Percentiles rank a stretch among this genome's conserved stretches.
Evolutionary conservation across 176 grass and related monocot species (phyloP).

Genomic region (Oryza australiensis): DNA sequence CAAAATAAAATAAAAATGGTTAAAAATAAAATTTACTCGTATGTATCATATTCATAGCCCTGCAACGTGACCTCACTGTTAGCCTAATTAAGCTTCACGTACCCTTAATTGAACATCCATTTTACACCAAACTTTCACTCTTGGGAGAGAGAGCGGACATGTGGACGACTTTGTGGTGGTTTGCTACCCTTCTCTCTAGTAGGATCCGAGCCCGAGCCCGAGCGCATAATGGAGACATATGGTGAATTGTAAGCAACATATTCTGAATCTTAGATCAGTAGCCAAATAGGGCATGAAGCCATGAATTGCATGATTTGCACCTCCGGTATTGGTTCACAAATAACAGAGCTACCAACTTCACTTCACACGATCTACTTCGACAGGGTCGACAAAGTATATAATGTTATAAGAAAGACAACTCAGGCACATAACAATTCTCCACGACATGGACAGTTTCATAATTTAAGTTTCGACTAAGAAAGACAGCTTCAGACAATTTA

Average conservation of each 20-base stretch:
- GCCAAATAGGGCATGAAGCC: neutral
- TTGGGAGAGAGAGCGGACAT: too few relatives aligned
- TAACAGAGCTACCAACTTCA: neutral
- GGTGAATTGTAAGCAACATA: too few relatives aligned
- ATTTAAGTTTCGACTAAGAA: neutral
- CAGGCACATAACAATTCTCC: neutral
- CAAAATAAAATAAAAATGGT: too few relatives aligned
- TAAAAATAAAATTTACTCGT: too few relatives aligned
- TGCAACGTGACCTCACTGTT: too few relatives aligned
- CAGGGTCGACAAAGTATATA: neutral
- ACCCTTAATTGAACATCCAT: neutral
- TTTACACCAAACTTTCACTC: neutral
- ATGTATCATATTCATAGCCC: too few relatives aligned
- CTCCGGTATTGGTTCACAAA: slow-evolving; percentile 1
- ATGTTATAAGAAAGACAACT: neutral
- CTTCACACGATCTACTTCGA: neutral
- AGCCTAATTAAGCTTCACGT: too few relatives aligned
- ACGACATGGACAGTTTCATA: neutral
- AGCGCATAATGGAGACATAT: too few relatives aligned
- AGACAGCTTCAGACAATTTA: neutral
- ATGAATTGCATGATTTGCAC: neutral
- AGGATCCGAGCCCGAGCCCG: too few relatives aligned
- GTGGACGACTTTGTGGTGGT: too few relatives aligned
- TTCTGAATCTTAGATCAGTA: too few relatives aligned
- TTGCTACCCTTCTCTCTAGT: too few relatives aligned